These are phyloP conservation scores for Populus tremula DNA, from an alignment of 345 rosid species.

Conservation along the genomic window DNA sequence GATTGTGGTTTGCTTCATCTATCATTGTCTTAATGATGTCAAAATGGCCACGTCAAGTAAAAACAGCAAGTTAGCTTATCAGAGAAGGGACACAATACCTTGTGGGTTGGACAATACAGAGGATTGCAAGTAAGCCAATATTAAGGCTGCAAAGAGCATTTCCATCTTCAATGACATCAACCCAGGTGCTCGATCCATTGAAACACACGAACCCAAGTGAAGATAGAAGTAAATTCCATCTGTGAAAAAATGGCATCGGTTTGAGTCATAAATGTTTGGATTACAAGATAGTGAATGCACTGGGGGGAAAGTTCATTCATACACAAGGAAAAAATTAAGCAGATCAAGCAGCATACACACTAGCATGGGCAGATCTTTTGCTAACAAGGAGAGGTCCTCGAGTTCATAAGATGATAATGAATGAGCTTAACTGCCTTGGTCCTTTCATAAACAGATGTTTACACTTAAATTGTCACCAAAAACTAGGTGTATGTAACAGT, in stretches of 20 bases:
- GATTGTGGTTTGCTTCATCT: not conserved
- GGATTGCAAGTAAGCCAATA: conserved; percentile 49
- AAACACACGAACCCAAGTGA: not conserved
- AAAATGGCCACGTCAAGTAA: not conserved
- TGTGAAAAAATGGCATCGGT: not conserved
- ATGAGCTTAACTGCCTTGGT: not conserved
- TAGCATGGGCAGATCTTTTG: not conserved
- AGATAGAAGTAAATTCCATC: conserved; percentile 17
- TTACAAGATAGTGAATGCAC: not conserved
- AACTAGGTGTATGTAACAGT: not conserved
- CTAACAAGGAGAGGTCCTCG: not conserved
- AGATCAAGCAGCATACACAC: not conserved
- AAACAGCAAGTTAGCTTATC: not conserved
- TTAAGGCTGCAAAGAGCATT: conserved; percentile 37
- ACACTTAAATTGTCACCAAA: too few relatives aligned
- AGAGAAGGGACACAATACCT: conserved; percentile 43
- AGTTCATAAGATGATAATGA: not conserved
- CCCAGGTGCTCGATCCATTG: conserved; percentile 17
- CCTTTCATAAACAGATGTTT: not conserved
- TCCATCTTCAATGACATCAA: conserved; percentile 53
- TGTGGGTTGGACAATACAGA: conserved; percentile 60
- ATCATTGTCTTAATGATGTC: not conserved
- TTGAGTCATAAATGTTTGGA: not conserved
- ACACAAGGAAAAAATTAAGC: not conserved
- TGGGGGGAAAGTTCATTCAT: not conserved